Conservation (phyloP, 176 grass and related monocot species). For the Triticum dicoccoides region DNA sequence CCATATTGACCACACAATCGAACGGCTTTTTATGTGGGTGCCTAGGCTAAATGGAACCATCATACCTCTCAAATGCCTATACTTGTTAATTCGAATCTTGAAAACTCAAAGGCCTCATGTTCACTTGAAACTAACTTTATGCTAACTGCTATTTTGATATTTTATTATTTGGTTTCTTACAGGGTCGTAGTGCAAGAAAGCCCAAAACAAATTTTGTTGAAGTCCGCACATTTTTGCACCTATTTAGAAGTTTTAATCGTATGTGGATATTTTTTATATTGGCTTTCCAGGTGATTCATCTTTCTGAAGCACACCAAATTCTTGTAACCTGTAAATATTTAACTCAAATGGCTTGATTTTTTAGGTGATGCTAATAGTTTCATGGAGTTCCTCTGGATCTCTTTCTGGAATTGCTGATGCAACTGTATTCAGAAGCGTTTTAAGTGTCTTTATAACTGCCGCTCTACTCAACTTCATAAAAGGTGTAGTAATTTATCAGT, state of each 20-base stretch:
- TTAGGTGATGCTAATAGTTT: constrained; percentile 75
- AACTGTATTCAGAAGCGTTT: constrained; percentile 62
- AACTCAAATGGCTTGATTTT: constrained; percentile 22
- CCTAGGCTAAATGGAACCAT: not conserved
- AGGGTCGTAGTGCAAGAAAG: constrained; percentile 32
- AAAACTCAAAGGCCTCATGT: not conserved
- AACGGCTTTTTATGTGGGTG: not conserved
- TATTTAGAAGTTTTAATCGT: constrained; percentile 80
- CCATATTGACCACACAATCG: not conserved
- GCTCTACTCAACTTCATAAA: constrained; percentile 68
- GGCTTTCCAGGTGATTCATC: constrained; percentile 61
- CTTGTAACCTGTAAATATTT: constrained; percentile 8
- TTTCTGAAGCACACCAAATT: constrained; percentile 20
- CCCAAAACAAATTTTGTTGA: constrained; percentile 80
- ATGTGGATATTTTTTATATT: constrained; percentile 76
- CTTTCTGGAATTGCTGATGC: constrained; percentile 59
- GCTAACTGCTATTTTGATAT: not conserved
- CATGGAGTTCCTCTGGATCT: constrained; percentile 69
- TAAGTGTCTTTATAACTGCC: constrained; percentile 72
- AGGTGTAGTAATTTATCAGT: constrained; percentile 37
- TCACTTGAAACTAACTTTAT: constrained; percentile 11
- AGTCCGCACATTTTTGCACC: constrained; percentile 65
- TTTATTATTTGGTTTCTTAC: constrained; percentile 20
- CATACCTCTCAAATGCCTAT: not conserved
- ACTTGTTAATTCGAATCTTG: not conserved